These are phyloP conservation scores for Ophiostoma ulmi DNA, from an alignment of 2,329 filamentous ascomycete species.

Conservation along the genomic window DNA sequence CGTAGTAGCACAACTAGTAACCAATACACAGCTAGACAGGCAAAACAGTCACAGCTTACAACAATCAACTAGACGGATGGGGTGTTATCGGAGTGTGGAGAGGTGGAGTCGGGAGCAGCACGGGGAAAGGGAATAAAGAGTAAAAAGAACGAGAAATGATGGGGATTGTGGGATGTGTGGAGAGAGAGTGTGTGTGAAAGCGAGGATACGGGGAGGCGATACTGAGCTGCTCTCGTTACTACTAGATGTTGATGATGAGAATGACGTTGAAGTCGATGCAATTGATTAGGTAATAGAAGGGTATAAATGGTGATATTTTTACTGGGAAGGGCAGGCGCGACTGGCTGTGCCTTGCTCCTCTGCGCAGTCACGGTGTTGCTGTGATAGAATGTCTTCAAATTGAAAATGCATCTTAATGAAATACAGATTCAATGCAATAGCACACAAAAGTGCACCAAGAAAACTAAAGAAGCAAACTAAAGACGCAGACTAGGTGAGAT, in stretches of 20 bases:
- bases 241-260: background rate
- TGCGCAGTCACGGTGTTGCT: background rate
- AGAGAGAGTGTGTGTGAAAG: background rate
- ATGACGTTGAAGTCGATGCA: background rate
- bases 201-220: background rate
- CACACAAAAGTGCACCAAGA: background rate
- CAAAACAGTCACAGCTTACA: background rate
- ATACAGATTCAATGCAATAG: background rate
- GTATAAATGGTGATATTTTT: background rate
- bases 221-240: background rate
- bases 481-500: background rate
- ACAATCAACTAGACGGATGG: background rate
- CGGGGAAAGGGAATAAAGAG: conserved; percentile 9
- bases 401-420: background rate
- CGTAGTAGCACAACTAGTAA: background rate
- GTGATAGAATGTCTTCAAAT: background rate
- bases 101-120: background rate
- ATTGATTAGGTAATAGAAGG: background rate
- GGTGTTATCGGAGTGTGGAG: conserved; percentile 3
- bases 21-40: background rate
- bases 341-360: background rate
- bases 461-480: background rate
- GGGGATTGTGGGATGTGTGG: background rate
- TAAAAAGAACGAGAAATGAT: background rate
- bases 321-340: background rate